Percentiles rank a stretch among this genome's conserved stretches.
Evolutionary conservation across 495 filamentous ascomycete genomes (phyloP).

Genomic region (Elasticomyces elasticus): DNA sequence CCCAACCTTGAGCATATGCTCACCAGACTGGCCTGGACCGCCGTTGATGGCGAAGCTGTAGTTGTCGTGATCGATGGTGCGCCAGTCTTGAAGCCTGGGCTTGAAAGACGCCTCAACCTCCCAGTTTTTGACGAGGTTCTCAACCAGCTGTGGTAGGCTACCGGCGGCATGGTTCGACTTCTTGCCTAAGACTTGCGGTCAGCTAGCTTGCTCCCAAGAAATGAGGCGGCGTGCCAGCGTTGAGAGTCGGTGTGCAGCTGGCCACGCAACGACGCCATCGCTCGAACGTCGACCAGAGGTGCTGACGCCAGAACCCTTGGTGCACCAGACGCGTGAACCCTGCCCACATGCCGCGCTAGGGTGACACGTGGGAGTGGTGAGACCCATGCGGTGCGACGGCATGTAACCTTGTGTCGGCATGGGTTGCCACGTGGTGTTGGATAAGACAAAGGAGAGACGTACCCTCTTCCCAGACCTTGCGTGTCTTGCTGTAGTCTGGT

Average conservation of each 20-base stretch:
- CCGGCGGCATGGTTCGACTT: conserved; percentile 42
- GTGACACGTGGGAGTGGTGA: conserved; percentile 1
- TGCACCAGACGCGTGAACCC: background rate
- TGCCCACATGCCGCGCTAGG: background rate
- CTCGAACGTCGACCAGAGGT: background rate
- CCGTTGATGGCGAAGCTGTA: conserved; percentile 57
- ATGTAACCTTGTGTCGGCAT: background rate
- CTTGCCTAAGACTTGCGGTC: conserved; percentile 38
- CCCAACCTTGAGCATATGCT: conserved; percentile 56
- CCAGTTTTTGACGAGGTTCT: conserved; percentile 66
- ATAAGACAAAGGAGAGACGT: conserved; percentile 12
- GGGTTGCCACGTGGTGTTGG: background rate
- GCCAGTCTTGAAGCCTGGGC: conserved; percentile 48
- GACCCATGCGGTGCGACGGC: background rate
- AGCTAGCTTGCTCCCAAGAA: background rate
- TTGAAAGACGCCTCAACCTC: conserved; percentile 63
- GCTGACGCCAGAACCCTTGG: background rate
- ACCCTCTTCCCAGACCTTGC: conserved; percentile 43
- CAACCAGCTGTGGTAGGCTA: conserved; percentile 48
- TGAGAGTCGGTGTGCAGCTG: background rate
- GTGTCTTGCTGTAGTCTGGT: conserved; percentile 52
- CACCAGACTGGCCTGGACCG: conserved; percentile 41
- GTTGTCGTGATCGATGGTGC: conserved; percentile 45
- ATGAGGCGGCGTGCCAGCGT: background rate
- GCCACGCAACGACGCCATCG: background rate